Percentiles rank a stretch among this genome's conserved stretches.
Evolutionary conservation across 306 rosid genomes (phyloP).

Genomic region (Cucurbita maxima): DNA sequence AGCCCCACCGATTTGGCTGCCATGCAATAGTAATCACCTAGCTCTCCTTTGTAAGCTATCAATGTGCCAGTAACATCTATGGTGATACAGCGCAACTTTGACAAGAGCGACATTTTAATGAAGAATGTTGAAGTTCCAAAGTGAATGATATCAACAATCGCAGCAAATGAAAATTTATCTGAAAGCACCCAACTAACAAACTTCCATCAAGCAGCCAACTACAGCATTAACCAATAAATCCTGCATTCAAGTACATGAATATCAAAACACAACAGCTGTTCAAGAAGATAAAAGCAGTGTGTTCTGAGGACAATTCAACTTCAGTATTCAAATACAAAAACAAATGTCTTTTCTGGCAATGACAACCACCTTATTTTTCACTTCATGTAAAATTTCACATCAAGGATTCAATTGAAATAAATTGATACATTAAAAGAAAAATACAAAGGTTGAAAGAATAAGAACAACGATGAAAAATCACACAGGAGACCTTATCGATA

Average conservation of each 20-base stretch:
- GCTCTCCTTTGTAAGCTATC: conserved; percentile 91
- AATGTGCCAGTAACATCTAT: conserved; percentile 89
- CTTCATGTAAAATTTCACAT: not conserved
- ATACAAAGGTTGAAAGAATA: not conserved
- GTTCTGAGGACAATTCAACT: not conserved
- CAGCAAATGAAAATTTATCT: not conserved
- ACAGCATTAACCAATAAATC: not conserved
- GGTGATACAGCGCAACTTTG: conserved; percentile 67
- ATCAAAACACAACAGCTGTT: not conserved
- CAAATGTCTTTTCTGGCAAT: not conserved
- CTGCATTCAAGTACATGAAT: not conserved
- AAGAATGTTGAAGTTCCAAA: not conserved
- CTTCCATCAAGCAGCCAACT: not conserved
- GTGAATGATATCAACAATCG: not conserved
- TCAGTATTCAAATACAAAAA: not conserved
- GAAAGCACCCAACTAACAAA: not conserved
- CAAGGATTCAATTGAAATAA: not conserved
- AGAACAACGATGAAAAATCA: not conserved
- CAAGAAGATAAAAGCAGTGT: not conserved
- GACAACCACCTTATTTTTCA: not conserved
- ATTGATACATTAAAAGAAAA: not conserved
- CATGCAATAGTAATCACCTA: conserved; percentile 96
- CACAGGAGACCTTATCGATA: not conserved
- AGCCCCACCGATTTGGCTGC: conserved; percentile 86
- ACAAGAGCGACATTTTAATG: conserved; percentile 36